Evolutionary conservation across 345 rosid genomes (phyloP).

Genomic region (Noccaea bulbosa): DNA sequence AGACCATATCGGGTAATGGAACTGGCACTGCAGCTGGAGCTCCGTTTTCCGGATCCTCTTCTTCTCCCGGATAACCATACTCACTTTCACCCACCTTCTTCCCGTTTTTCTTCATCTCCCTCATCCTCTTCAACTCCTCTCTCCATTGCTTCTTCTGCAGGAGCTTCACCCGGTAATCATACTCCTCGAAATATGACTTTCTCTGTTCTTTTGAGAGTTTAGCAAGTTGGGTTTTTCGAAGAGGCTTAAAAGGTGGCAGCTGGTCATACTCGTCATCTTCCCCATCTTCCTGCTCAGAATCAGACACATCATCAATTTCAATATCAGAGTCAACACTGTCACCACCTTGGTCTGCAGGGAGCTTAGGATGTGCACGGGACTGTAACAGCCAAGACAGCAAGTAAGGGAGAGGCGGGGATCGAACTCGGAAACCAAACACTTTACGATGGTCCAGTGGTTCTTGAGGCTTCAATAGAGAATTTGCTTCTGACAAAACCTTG

Average conservation of each 20-base stretch:
- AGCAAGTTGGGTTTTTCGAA: conserved; percentile 73
- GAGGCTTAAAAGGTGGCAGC: conserved; percentile 95
- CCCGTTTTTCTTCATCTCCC: conserved; percentile 82
- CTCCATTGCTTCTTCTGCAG: conserved; percentile 92
- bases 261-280: conserved; percentile 84
- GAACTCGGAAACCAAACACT: conserved; percentile 85
- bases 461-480: conserved; percentile 71
- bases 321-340: conserved; percentile 82
- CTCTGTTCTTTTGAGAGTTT: conserved; percentile 80
- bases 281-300: conserved; percentile 80
- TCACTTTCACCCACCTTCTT: conserved; percentile 58
- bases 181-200: conserved; percentile 87
- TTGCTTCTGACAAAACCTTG: conserved; percentile 86
- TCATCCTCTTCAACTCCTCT: conserved; percentile 81
- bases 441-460: conserved; percentile 79
- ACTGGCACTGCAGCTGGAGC: conserved; percentile 89
- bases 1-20: conserved; percentile 84
- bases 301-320: conserved; percentile 77
- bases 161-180: conserved; percentile 94
- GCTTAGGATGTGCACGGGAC: conserved; percentile 87
- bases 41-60: conserved; percentile 68
- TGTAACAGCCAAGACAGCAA: conserved; percentile 91
- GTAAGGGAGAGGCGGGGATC: conserved; percentile 95
- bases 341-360: conserved; percentile 75
- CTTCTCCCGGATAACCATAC: conserved; percentile 61